phyloP scores from a whole-genome alignment of 768 basidiomycete genomes.

The Amanita subjunquillea region DNA sequence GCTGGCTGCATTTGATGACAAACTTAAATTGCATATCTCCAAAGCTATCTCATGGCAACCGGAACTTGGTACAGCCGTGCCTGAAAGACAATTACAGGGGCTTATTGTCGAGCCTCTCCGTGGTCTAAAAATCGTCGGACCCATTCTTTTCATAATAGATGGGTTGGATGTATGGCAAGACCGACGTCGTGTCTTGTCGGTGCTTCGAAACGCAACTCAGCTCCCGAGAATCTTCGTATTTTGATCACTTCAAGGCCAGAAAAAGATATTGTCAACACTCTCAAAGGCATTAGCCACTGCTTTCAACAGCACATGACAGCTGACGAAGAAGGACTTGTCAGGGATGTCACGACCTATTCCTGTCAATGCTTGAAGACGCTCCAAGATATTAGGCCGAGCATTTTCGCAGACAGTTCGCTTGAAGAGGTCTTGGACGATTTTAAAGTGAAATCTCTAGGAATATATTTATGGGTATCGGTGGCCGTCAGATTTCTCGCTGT shows the following conservation, averaged over 20 bases:
- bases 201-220: background rate
- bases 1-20: constrained; percentile 19
- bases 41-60: background rate
- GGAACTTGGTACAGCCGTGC: background rate
- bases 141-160: constrained; percentile 24
- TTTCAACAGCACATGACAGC: background rate
- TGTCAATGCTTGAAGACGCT: background rate
- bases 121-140: constrained; percentile 15
- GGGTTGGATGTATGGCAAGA: constrained; percentile 20
- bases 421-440: background rate
- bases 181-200: background rate
- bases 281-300: background rate
- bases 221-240: constrained; percentile 16
- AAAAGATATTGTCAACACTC: constrained; percentile 1
- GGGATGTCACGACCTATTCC: background rate
- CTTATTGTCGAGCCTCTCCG: constrained; percentile 17
- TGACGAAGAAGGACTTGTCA: constrained; percentile 2
- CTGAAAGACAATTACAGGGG: constrained; percentile 14
- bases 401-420: background rate
- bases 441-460: background rate
- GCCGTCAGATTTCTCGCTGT: background rate
- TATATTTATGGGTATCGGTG: background rate
- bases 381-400: background rate
- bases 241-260: constrained; percentile 19
- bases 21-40: constrained; percentile 6